Evolutionary conservation across 257 asterid species (phyloP).

Genomic region (Henckelia pumila): DNA sequence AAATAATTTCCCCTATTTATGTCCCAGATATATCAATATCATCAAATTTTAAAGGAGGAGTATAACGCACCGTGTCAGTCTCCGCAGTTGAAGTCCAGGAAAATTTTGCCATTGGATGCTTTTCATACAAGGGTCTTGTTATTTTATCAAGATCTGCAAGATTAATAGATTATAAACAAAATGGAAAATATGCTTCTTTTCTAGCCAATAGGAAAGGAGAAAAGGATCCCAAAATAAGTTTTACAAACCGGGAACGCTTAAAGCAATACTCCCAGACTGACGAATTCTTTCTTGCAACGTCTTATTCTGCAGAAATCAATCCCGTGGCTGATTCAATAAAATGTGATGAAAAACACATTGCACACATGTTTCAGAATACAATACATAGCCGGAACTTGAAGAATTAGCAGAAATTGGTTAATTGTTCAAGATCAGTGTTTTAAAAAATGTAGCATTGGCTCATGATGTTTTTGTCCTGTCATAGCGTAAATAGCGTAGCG

Average conservation of each 20-base stretch:
- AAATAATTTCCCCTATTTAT: neutral
- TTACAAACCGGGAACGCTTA: conserved; percentile 67
- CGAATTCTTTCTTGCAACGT: conserved; percentile 73
- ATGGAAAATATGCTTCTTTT: conserved; percentile 10
- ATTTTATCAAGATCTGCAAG: conserved; percentile 82
- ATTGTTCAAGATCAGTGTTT: too few species aligned
- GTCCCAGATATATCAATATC: conserved; percentile 10
- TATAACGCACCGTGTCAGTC: conserved; percentile 70
- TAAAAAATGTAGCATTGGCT: too few species aligned
- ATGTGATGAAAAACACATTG: neutral
- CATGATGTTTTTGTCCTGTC: too few species aligned
- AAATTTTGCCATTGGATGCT: conserved; percentile 98
- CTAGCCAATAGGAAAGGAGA: conserved; percentile 15
- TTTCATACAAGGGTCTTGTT: conserved; percentile 77
- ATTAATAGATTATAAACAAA: conserved; percentile 27
- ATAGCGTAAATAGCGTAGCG: too few species aligned
- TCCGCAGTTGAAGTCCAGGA: conserved; percentile 93
- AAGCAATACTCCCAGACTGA: conserved; percentile 76
- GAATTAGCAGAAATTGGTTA: conserved; percentile 7
- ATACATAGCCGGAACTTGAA: conserved; percentile 16
- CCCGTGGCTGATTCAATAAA: conserved; percentile 14
- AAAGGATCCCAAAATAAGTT: conserved; percentile 22
- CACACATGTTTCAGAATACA: neutral
- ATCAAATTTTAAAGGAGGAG: conserved; percentile 18
- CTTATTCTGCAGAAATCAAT: conserved; percentile 60